Conservation (phyloP, 1,284 basidiomycete genomes). For the Baeospora myosura region DNA sequence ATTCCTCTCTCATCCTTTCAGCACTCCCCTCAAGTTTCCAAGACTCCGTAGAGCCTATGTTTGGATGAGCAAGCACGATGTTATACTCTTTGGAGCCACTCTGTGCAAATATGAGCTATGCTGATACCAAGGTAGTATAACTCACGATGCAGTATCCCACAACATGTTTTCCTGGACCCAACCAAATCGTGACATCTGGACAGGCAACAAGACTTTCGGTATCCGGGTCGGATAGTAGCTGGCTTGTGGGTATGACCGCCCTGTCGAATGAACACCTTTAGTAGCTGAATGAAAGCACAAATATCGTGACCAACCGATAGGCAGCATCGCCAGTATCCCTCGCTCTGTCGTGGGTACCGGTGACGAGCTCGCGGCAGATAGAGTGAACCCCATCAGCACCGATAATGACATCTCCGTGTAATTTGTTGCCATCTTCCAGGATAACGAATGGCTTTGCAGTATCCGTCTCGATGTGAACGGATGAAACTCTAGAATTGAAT, state of each 20-base stretch:
- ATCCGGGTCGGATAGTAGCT: constrained; percentile 43
- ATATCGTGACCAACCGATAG: too few relatives aligned
- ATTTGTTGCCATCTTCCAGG: constrained; percentile 33
- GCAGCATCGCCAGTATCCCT: constrained; percentile 51
- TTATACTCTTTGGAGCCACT: constrained; percentile 39
- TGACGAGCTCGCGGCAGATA: constrained; percentile 33
- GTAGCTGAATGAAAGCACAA: too few relatives aligned
- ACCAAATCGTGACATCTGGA: constrained; percentile 34
- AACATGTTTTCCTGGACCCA: constrained; percentile 38
- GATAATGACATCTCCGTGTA: constrained; percentile 40
- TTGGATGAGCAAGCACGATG: constrained; percentile 40
- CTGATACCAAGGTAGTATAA: constrained; percentile 4
- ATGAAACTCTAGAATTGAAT: constrained; percentile 33
- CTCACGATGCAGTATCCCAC: constrained; percentile 37
- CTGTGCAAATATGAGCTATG: constrained; percentile 15
- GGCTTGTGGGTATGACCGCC: constrained; percentile 39
- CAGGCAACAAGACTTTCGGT: constrained; percentile 32
- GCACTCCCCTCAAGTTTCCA: constrained; percentile 32
- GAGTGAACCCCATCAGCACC: constrained; percentile 52
- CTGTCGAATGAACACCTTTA: too few relatives aligned
- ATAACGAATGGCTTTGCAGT: constrained; percentile 27
- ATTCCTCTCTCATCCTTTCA: constrained; percentile 38
- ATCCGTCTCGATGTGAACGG: constrained; percentile 32
- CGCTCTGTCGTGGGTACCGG: constrained; percentile 30
- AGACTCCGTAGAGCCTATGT: constrained; percentile 33